Evolutionary conservation across 805 yeast species (phyloP), one percentile per base, ranked within the genome.

Genomic region (Aciculoconidium aculeatum): DNA sequence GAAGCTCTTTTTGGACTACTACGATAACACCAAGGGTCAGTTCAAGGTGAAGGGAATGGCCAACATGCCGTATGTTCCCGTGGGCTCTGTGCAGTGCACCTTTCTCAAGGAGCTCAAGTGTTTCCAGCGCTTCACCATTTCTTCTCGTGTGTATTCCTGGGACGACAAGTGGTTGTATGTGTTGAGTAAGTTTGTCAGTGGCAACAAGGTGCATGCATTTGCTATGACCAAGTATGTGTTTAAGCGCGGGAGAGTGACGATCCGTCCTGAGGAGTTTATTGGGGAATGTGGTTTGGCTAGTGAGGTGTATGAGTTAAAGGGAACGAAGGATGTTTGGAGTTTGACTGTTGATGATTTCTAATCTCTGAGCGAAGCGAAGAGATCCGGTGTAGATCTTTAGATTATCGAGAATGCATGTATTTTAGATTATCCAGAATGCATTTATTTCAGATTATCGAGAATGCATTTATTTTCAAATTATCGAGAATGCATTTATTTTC

Each of bases 81-180:
- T 88, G 15, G 95, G 85, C 2, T 69, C 78, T 6, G 79, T 83
- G 7, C 71, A 70, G 29, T 69, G 80, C 17, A 65, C 71, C 15
- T 88, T 84, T 58, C 67, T 78, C 37, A 72, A 69, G 39, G 95
- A 88, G 46, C 75, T 90, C 49, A 70, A 59, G 43, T 80, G 90
- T 1, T 83, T 77, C 46, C 72, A 70, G 32, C 42, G 44, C 15
- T 88, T 77, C 49, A 40, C 57, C 3, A 64, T 88, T 13, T 60
- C 62, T 19, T 69, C 81, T 3, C 61, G 74, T 21, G 67, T 88
- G 11, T 50, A 82, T 5, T 80, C 90, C 6, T 87, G 95, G 95
- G 92, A 84, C 56, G 65, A 72, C 18, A 88, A 87, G 53, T 86
- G 96, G 95, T 44, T 88, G 9, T 87, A 76, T 47, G 70, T 84